Evolutionary conservation across 108 stramenopile species (phyloP), one percentile per base, ranked within the genome.

Genomic region (Discostella stelligeroides): DNA sequence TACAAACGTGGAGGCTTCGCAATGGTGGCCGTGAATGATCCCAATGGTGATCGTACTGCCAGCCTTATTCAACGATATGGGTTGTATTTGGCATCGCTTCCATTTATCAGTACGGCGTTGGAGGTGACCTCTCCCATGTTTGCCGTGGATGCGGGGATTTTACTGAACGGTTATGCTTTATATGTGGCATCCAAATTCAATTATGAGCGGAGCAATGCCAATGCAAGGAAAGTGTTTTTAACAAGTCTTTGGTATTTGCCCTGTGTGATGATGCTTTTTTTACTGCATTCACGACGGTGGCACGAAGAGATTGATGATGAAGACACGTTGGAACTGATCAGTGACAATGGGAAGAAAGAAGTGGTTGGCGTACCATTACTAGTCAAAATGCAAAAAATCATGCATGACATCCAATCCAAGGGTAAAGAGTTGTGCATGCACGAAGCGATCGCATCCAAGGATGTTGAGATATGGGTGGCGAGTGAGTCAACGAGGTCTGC

Each of bases 221-320:
- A 94, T 80, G 99, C 99, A 11, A 79, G 98, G 23, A 88, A 83
- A 51, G 94, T 98, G 3, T 99, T 99, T 79, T 81, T 96, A 69
- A 89, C 89, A 38, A 95, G 93, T 21, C 84, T 99, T 55, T 97
- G 96, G 97, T 98, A 99, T 74, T 74, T 99, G 55, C 99, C 99
- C 10, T 82, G 93, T 67, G 68, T 96, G 49, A 80, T 99, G 72
- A 82, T 87, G 59, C 67, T 97, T 37, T 97, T 98, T 66, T 80
- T 98, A 28, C 72, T 99, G n/a, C 98, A 98, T 80, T 89, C 89
- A 34, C 81, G 91, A 79, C 72, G 81, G 21, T 90, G 95, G 95
- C 85, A 91, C 60, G 81, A 90, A 62, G 86, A 66, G 23, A 45
- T 63, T 49, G 20, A 76, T 47, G 70, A 75, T 11, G 66, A 85